Evolutionary conservation across 129 eudicot species (phyloP).

Genomic region (Centella asiatica): DNA sequence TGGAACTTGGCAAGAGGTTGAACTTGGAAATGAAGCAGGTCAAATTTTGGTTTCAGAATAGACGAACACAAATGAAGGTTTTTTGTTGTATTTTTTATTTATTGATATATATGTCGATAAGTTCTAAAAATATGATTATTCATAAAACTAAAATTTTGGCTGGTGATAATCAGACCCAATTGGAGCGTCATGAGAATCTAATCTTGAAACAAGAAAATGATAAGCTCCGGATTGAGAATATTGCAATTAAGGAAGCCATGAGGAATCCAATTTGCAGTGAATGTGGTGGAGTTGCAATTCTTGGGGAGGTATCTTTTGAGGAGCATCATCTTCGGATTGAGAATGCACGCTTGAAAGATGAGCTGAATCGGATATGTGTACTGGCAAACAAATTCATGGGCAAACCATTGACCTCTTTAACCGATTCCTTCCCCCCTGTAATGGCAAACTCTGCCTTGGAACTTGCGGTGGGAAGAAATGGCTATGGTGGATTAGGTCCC

Average conservation of each 20-base stretch:
- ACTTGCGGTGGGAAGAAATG: constrained; percentile 57
- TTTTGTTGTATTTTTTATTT: not conserved
- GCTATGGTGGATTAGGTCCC: constrained; percentile 40
- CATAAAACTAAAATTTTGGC: not conserved
- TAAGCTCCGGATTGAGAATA: constrained; percentile 56
- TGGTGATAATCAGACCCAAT: constrained; percentile 41
- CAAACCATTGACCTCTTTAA: constrained; percentile 34
- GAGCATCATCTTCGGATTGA: constrained; percentile 57
- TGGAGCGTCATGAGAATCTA: constrained; percentile 63
- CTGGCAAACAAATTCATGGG: constrained; percentile 58
- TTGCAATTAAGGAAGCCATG: constrained; percentile 67
- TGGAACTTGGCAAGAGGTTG: constrained; percentile 64
- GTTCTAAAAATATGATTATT: not conserved
- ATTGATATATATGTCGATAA: not conserved
- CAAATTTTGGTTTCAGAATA: constrained; percentile 86
- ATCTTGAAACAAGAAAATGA: constrained; percentile 68
- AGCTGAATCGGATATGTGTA: constrained; percentile 48
- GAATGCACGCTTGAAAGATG: constrained; percentile 67
- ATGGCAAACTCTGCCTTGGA: constrained; percentile 43
- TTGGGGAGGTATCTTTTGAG: constrained; percentile 55
- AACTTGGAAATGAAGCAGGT: constrained; percentile 72
- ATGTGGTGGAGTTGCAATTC: constrained; percentile 71
- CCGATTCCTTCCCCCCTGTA: constrained; percentile 16
- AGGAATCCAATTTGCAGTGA: constrained; percentile 50
- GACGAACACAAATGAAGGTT: constrained; percentile 93